Percentiles rank a stretch among this genome's conserved stretches.
Evolutionary conservation across 306 rosid species (phyloP).

Genomic region (Quercus gilva): DNA sequence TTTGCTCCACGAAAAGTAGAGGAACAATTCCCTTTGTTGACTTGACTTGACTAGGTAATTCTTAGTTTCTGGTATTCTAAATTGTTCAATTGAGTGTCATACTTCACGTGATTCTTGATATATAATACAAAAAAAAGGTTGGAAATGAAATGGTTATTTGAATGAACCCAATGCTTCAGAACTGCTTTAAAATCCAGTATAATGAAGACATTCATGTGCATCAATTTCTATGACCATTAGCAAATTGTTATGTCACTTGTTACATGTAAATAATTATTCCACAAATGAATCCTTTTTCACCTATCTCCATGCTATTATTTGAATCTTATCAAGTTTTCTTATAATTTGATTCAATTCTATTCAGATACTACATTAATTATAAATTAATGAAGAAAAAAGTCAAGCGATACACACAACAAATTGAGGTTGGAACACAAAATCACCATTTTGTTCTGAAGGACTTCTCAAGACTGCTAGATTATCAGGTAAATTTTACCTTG

Average conservation of each 20-base stretch:
- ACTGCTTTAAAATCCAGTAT: neutral
- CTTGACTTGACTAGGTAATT: neutral
- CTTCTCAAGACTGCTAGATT: constrained; percentile 70
- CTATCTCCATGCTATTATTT: neutral
- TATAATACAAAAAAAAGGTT: neutral
- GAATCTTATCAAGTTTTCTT: neutral
- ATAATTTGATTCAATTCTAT: neutral
- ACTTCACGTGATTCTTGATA: neutral
- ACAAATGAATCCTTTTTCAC: neutral
- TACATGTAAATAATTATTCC: neutral
- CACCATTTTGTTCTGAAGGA: constrained; percentile 61
- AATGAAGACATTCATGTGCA: neutral
- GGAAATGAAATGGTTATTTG: neutral
- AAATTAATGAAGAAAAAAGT: constrained; percentile 86
- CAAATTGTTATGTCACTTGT: neutral
- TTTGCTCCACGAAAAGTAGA: neutral
- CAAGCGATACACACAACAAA: constrained; percentile 55
- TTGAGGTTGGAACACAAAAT: constrained; percentile 60
- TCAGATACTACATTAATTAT: constrained; percentile 74
- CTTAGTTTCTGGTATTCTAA: neutral
- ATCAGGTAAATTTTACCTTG: constrained; percentile 42
- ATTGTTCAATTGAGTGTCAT: neutral
- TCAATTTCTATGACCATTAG: neutral
- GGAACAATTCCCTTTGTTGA: neutral
- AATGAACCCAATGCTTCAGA: neutral